These are phyloP conservation scores for Aspergillus persii DNA, from an alignment of 2,329 filamentous ascomycete genomes.

Conservation along the genomic window DNA sequence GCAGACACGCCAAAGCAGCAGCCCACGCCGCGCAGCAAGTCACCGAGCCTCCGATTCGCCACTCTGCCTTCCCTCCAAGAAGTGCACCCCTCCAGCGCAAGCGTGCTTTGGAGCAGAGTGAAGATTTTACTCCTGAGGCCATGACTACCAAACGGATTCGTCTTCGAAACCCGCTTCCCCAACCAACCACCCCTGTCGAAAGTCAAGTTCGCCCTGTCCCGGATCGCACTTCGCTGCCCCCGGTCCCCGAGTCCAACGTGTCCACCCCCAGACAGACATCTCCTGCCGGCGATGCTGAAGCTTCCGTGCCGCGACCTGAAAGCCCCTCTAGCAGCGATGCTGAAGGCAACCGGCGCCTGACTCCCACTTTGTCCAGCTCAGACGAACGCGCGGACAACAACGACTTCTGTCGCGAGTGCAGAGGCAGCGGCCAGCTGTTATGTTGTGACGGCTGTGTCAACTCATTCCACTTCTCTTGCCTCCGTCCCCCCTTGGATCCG, in stretches of 20 bases:
- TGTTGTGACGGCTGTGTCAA: slow-evolving; percentile 92
- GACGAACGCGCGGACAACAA: slow-evolving; percentile 64
- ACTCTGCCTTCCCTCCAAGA: slow-evolving; percentile 20
- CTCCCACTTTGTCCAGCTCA: slow-evolving; percentile 11
- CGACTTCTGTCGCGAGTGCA: slow-evolving; percentile 85
- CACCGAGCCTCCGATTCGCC: slow-evolving; percentile 8
- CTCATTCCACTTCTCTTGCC: slow-evolving; percentile 86
- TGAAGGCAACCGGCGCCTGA: slow-evolving; percentile 23
- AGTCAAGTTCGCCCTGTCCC: slow-evolving; percentile 21
- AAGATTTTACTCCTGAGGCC: slow-evolving; percentile 26
- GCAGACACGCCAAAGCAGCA: slow-evolving; percentile 26
- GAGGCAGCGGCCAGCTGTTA: slow-evolving; percentile 77
- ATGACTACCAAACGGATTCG: slow-evolving; percentile 27
- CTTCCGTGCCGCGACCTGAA: slow-evolving; percentile 10
- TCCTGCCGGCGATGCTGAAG: not conserved
- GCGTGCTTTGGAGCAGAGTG: slow-evolving; percentile 28
- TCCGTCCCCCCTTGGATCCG: slow-evolving; percentile 73
- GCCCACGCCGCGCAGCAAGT: slow-evolving; percentile 18
- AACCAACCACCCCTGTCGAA: slow-evolving; percentile 19
- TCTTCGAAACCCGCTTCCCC: slow-evolving; percentile 21
- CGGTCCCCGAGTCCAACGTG: slow-evolving; percentile 9
- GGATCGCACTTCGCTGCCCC: slow-evolving; percentile 16
- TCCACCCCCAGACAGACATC: slow-evolving; percentile 9
- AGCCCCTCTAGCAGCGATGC: slow-evolving; percentile 23
- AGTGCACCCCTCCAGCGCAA: slow-evolving; percentile 28